These are phyloP conservation scores for Sanghuangporus sanghuang DNA, from an alignment of 1,284 basidiomycete species.

Conservation along the genomic window DNA sequence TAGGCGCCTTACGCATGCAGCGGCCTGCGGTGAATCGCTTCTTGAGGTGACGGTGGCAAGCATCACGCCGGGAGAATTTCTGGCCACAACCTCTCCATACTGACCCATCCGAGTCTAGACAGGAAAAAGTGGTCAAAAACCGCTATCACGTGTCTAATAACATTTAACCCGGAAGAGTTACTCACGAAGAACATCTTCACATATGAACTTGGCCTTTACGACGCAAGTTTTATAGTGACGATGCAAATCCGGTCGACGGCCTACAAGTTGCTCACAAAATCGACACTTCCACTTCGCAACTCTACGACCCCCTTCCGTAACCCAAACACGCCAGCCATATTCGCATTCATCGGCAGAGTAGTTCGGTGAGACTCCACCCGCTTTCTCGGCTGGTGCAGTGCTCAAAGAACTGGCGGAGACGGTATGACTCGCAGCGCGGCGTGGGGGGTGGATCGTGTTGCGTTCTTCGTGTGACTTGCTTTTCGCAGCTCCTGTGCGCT, in stretches of 20 bases:
- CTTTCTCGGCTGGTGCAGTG: background rate
- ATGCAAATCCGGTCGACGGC: slow-evolving; percentile 13
- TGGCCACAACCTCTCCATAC: slow-evolving; percentile 11
- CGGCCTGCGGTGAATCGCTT: slow-evolving; percentile 11
- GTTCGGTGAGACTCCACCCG: background rate
- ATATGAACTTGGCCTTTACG: slow-evolving; percentile 1
- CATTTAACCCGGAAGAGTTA: background rate
- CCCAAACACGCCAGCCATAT: background rate
- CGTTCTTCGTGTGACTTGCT: background rate
- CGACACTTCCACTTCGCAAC: slow-evolving; percentile 10
- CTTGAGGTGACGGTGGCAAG: slow-evolving; percentile 10
- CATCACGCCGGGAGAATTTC: slow-evolving; percentile 14
- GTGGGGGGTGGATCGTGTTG: background rate
- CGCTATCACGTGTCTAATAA: background rate
- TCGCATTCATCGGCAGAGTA: background rate
- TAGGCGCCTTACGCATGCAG: slow-evolving; percentile 2
- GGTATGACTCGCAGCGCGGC: background rate
- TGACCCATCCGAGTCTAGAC: slow-evolving; percentile 7
- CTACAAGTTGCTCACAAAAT: background rate
- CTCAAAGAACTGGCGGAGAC: no score
- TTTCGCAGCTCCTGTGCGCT: background rate
- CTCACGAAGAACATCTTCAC: slow-evolving; percentile 14
- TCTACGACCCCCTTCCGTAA: background rate
- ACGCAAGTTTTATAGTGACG: slow-evolving; percentile 14
- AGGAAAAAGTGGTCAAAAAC: background rate